Percentiles rank a stretch among this genome's conserved stretches.
Conservation (phyloP, 1,284 basidiomycete species). For the Earliella scabrosa region DNA sequence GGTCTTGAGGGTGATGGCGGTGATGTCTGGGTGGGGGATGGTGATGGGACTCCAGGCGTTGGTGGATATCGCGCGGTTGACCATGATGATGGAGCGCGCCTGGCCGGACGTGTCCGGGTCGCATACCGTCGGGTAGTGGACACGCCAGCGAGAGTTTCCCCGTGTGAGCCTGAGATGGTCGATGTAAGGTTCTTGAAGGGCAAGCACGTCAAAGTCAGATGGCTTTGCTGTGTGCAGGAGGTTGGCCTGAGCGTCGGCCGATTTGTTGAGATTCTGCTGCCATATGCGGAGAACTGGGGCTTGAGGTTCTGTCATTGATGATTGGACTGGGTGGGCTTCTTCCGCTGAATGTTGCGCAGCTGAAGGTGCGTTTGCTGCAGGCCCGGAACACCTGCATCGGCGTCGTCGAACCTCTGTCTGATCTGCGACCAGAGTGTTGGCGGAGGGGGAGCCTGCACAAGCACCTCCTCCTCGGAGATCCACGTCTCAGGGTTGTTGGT, state of each 20-base stretch:
- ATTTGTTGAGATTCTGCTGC: constrained; percentile 37
- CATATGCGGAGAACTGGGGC: constrained; percentile 21
- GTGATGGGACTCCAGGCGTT: constrained; percentile 29
- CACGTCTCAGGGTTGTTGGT: constrained; percentile 14
- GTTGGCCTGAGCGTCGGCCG: constrained; percentile 24
- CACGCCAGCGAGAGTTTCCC: constrained; percentile 28
- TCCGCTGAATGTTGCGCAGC: not conserved
- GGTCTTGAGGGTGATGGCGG: constrained; percentile 27
- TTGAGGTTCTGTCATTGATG: not conserved
- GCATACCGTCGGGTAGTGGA: constrained; percentile 33
- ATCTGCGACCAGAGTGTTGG: not conserved
- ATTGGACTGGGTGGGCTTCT: not conserved
- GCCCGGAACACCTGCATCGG: not conserved
- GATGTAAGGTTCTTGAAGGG: constrained; percentile 41
- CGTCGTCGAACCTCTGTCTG: not conserved
- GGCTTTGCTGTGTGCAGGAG: constrained; percentile 26
- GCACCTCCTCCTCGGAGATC: not conserved
- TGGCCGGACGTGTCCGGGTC: not conserved
- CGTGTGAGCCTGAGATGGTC: constrained; percentile 20
- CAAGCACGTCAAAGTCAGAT: constrained; percentile 32
- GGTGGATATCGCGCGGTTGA: constrained; percentile 32
- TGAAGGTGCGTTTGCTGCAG: not conserved
- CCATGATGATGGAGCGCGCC: constrained; percentile 33
- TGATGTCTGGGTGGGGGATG: constrained; percentile 32
- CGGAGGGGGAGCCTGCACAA: not conserved